A percentile compares a stretch with the other conserved stretches of the same genome.
Evolutionary conservation across 23 red algal genomes (phyloP).

Genomic region (Agarophyton chilense): DNA sequence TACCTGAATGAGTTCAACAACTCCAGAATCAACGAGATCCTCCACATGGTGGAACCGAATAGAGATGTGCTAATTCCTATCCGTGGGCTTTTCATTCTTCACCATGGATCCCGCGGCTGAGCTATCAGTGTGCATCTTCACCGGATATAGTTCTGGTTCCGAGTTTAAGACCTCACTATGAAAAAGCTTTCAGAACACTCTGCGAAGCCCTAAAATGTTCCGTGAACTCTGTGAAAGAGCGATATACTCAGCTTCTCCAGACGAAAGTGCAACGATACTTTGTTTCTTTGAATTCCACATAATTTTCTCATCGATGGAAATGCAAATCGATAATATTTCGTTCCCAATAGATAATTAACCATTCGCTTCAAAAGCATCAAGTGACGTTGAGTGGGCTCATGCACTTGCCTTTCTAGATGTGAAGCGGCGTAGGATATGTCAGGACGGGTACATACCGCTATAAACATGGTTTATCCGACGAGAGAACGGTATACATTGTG

Average conservation of each 20-base stretch:
- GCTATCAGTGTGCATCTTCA: background rate
- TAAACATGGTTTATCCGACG: too few species aligned
- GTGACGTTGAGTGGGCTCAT: too few species aligned
- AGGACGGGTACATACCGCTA: too few species aligned
- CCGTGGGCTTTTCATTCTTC: too few species aligned
- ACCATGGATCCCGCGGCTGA: background rate
- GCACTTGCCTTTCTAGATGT: too few species aligned
- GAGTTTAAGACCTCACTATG: background rate
- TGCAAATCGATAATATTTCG: background rate
- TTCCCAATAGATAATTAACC: too few species aligned
- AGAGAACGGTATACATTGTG: too few species aligned
- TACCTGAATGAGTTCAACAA: too few species aligned
- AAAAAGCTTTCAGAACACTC: background rate
- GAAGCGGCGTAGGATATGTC: too few species aligned
- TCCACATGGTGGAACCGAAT: background rate
- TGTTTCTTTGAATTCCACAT: background rate
- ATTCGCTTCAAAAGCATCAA: too few species aligned
- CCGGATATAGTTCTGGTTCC: background rate
- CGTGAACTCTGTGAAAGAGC: background rate
- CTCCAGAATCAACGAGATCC: too few species aligned
- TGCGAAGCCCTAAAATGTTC: background rate
- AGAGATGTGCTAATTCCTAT: background rate
- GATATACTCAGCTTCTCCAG: background rate
- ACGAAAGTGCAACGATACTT: background rate
- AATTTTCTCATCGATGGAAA: background rate